Conservation (phyloP, 148 eudicot genomes). For the Spergularia marina region DNA sequence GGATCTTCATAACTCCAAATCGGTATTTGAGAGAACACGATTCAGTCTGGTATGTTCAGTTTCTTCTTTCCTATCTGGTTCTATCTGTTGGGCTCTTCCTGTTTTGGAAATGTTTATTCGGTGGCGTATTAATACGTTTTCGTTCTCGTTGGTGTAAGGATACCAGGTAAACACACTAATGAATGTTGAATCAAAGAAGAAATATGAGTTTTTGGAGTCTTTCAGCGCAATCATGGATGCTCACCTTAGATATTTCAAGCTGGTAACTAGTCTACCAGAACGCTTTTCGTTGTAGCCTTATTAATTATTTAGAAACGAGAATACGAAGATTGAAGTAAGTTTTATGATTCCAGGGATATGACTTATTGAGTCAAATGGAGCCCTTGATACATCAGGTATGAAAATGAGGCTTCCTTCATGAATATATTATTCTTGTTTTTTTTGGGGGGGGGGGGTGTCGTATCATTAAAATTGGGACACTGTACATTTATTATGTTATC, state of each 20-base stretch:
- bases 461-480: too few species aligned
- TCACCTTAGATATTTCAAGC: slow-evolving; percentile 88
- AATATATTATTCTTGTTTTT: neutral
- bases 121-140: slow-evolving; percentile 12
- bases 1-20: slow-evolving; percentile 91
- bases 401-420: neutral
- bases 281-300: slow-evolving; percentile 6
- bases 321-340: slow-evolving; percentile 17
- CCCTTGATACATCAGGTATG: slow-evolving; percentile 93
- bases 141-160: slow-evolving; percentile 43
- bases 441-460: neutral
- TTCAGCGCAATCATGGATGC: slow-evolving; percentile 98
- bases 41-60: slow-evolving; percentile 71
- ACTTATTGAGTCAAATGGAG: slow-evolving; percentile 81
- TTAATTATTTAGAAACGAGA: slow-evolving; percentile 1
- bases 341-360: slow-evolving; percentile 65
- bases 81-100: neutral
- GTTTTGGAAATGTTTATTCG: slow-evolving; percentile 13
- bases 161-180: slow-evolving; percentile 84
- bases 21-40: slow-evolving; percentile 87
- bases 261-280: slow-evolving; percentile 39
- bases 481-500: too few species aligned
- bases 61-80: neutral
- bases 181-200: slow-evolving; percentile 90
- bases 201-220: slow-evolving; percentile 87